Base-by-base conservation (phyloP, 768 basidiomycete genomes). In the Chiua virens region DNA sequence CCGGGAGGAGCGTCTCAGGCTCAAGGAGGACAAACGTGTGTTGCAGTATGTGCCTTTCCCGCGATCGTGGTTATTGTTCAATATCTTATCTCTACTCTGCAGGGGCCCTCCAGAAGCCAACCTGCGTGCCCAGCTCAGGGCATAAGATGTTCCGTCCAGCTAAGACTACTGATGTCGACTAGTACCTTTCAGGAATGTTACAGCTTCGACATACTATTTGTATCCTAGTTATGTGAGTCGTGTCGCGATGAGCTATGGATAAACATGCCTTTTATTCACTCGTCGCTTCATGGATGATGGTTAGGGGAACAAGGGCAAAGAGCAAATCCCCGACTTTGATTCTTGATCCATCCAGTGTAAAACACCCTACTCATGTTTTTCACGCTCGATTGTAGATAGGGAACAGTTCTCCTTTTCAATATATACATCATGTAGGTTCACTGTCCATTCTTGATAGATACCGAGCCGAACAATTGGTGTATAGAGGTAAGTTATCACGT, bases 11-110 rank as follows among this genome's bases (percentile, higher is more conserved):
- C 98, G 96, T 72, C 63, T 81, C 66, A 85, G 83, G 74, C 78
- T 95, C 60, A 95, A 96, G 81, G 84, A 85, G 65, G 87, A 92
- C 38, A 93, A 93, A 80, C 82, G 82, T 71, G 90, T 96, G 62
- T 69, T 94, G 63, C 87, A 88, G 90, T 92, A 61, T n/a, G 89
- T 88, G 3, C 54, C 46, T 47, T 28, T 45, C 13, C 47, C 11
- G 11, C 34, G 6, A 21, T 42, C n/a, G 13, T 39, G 10, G 5
- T n/a, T n/a, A n/a, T 18, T 21, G 9, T 44, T 39, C 18, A 1
- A 18, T 15, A 6, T 47, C 39, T 62, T 22, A 46, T 42, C 13
- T 11, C n/a, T n/a, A 14, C 23, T 49, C 5, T 4, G 21, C 20
- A 89, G 86, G 78, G 94, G 94, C 54, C 81, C 82, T 47, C 79